phyloP scores from a whole-genome alignment of 805 yeast species.

The Wickerhamomyces ciferrii region DNA sequence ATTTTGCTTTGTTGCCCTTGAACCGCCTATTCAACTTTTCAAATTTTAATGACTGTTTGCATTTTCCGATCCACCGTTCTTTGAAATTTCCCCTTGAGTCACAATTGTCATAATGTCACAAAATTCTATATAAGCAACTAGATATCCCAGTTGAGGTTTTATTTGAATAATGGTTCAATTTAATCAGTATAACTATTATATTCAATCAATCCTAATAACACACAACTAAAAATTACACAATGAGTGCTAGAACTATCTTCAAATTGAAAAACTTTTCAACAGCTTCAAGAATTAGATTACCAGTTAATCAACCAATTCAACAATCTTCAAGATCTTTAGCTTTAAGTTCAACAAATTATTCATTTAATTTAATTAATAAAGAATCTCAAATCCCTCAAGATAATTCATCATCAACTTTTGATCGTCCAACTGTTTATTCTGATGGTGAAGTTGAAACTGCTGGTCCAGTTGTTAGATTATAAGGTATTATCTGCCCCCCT shows the following conservation, averaged over 20 bases:
- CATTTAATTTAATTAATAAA: slow-evolving; percentile 18
- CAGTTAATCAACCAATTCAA: not conserved
- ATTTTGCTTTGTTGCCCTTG: too few species aligned
- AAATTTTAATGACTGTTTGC: too few species aligned
- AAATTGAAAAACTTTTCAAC: slow-evolving; percentile 1
- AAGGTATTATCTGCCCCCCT: too few species aligned
- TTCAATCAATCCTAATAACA: not conserved
- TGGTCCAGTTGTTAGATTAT: slow-evolving; percentile 23
- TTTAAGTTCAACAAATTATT: slow-evolving; percentile 4
- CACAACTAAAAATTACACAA: not conserved
- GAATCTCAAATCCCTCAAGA: slow-evolving; percentile 6
- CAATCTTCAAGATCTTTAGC: slow-evolving; percentile 1
- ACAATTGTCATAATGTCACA: too few species aligned
- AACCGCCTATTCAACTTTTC: too few species aligned
- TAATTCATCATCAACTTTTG: slow-evolving; percentile 5
- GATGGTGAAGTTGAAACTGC: slow-evolving; percentile 27
- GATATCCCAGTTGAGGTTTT: not conserved
- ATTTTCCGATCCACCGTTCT: not conserved
- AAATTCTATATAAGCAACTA: not conserved
- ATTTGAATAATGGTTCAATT: too few species aligned
- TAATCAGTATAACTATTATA: not conserved
- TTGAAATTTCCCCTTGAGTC: too few species aligned
- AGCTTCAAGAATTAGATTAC: not conserved
- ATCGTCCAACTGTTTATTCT: slow-evolving; percentile 22
- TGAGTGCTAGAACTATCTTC: not conserved